phyloP scores from a whole-genome alignment of 345 rosid genomes.

The Eutrema heterophyllum region DNA sequence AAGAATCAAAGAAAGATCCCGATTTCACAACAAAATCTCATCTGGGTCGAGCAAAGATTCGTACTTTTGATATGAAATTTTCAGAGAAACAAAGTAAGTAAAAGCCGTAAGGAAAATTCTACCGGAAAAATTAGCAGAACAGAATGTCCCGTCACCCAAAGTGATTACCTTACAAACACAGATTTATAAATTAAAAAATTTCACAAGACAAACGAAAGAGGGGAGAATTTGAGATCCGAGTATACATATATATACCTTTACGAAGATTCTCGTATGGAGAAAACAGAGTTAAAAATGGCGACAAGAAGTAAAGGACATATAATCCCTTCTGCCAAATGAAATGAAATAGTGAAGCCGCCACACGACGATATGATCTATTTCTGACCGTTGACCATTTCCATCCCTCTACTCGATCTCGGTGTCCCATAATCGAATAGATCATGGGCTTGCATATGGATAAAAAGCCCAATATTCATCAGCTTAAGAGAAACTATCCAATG shows the following conservation, averaged over 20 bases:
- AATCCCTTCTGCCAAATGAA: background rate
- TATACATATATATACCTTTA: background rate
- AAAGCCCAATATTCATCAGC: background rate
- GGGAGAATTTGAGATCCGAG: background rate
- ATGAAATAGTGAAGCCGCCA: background rate
- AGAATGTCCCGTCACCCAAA: background rate
- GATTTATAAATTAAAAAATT: background rate
- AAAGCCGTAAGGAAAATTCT: background rate
- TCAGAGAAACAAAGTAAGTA: background rate
- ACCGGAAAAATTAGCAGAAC: background rate
- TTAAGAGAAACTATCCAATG: background rate
- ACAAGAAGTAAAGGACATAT: background rate
- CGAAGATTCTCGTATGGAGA: background rate
- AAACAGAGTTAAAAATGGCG: background rate
- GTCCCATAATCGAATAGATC: too few species aligned
- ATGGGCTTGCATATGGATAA: background rate
- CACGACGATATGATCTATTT: background rate
- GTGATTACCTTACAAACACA: background rate
- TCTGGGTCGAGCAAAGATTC: background rate
- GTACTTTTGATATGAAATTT: background rate
- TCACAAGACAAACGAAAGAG: background rate
- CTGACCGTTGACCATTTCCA: slow-evolving; percentile 12
- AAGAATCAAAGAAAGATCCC: background rate
- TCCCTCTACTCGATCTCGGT: background rate
- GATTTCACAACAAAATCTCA: background rate